Percentiles rank a stretch among this genome's conserved stretches.
Conservation (phyloP, 2,329 filamentous ascomycete genomes). For the Lecanicillium sp. region DNA sequence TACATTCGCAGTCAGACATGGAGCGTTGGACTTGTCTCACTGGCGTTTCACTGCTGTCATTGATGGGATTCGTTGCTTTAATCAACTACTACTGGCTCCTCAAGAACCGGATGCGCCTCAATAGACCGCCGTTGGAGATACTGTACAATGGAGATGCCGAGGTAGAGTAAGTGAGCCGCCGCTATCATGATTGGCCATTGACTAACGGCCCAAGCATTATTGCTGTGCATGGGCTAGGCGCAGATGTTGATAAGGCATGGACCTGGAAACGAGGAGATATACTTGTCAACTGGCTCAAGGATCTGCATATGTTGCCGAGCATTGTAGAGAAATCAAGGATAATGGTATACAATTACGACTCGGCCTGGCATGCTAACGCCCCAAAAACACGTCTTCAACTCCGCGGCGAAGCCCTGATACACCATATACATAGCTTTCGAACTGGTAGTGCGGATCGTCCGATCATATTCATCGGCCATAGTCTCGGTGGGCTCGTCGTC, state of each 20-base stretch:
- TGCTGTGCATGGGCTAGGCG: conserved; percentile 15
- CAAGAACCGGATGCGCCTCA: too few species aligned
- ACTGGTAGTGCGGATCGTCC: conserved; percentile 6
- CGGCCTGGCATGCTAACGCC: conserved; percentile 12
- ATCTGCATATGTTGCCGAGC: conserved; percentile 11
- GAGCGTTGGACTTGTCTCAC: too few species aligned
- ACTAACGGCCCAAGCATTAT: conserved; percentile 11
- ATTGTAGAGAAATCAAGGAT: conserved; percentile 9
- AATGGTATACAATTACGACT: conserved; percentile 14
- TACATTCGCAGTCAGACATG: too few species aligned
- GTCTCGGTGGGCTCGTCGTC: conserved; percentile 14
- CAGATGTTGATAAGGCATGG: conserved; percentile 16
- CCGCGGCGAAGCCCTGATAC: conserved; percentile 13
- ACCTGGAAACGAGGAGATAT: conserved; percentile 8
- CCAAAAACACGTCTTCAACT: conserved; percentile 13
- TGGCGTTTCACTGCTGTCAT: too few species aligned
- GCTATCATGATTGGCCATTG: too few species aligned
- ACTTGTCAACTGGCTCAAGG: conserved; percentile 13
- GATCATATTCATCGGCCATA: conserved; percentile 15
- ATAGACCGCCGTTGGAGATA: too few species aligned
- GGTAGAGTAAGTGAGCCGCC: too few species aligned
- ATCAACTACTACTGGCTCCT: too few species aligned
- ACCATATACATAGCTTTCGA: conserved; percentile 9
- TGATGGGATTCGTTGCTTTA: too few species aligned
- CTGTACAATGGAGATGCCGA: too few species aligned